Evolutionary conservation across 2,329 filamentous ascomycete genomes (phyloP).

Genomic region (Mollisiaceae sp.): DNA sequence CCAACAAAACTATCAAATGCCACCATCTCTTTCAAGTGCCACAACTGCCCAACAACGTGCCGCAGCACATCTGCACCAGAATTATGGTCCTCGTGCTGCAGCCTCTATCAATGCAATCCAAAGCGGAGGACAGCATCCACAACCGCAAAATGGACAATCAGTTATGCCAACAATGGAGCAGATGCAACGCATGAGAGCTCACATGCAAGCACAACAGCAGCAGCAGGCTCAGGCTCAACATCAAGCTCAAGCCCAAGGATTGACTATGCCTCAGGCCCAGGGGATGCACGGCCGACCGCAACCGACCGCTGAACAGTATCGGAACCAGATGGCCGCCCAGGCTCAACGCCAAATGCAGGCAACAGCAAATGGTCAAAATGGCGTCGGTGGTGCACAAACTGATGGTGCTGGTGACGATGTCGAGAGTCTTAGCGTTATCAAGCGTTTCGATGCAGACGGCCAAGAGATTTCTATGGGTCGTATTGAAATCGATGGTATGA

Average conservation of each 20-base stretch:
- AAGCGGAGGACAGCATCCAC: constrained; percentile 37
- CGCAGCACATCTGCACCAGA: constrained; percentile 59
- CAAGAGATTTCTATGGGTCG: constrained; percentile 61
- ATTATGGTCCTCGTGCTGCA: constrained; percentile 68
- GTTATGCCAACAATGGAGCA: constrained; percentile 7
- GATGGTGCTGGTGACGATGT: constrained; percentile 73
- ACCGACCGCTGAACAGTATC: constrained; percentile 37
- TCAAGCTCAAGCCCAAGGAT: constrained; percentile 21
- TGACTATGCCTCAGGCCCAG: constrained; percentile 21
- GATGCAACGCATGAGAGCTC: constrained; percentile 9
- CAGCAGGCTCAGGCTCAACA: constrained; percentile 45
- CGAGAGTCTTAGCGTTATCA: constrained; percentile 60
- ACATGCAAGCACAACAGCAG: constrained; percentile 30
- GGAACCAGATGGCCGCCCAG: constrained; percentile 39
- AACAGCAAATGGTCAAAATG: constrained; percentile 44
- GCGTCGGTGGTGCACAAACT: constrained; percentile 64
- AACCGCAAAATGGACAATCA: constrained; percentile 27
- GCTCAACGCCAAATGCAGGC: constrained; percentile 32
- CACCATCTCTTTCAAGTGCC: constrained; percentile 35
- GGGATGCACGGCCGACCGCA: constrained; percentile 31
- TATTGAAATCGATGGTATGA: constrained; percentile 69
- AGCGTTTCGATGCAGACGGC: constrained; percentile 60
- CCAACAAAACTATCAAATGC: constrained; percentile 18
- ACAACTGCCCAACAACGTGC: constrained; percentile 59
- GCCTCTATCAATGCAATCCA: constrained; percentile 69